Percentiles rank a stretch among this genome's conserved stretches.
These are phyloP conservation scores for Sporothrix globosa DNA, from an alignment of 2,329 filamentous ascomycete genomes.

Conservation along the genomic window DNA sequence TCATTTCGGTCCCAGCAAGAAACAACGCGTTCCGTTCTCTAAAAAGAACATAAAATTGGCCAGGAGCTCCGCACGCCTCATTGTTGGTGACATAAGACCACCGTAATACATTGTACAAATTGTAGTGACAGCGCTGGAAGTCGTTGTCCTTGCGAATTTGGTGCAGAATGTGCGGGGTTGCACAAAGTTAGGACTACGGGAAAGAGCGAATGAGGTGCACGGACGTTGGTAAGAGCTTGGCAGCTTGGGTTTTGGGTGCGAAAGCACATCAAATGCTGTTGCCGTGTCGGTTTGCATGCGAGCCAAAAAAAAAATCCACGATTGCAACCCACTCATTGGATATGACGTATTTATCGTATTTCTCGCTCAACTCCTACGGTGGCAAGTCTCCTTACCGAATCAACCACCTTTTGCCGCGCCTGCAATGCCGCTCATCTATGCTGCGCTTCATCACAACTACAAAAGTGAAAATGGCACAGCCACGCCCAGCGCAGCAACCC, in stretches of 20 bases:
- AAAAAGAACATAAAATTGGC: not conserved
- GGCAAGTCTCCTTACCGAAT: not conserved
- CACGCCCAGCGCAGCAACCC: constrained; percentile 1
- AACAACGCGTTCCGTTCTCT: not conserved
- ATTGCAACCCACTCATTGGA: not conserved
- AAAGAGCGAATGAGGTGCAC: constrained; percentile 10
- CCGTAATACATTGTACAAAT: not conserved
- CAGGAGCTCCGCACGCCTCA: not conserved
- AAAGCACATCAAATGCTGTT: not conserved
- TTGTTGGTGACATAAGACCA: not conserved
- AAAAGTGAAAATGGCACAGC: constrained; percentile 18
- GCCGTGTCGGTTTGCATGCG: not conserved
- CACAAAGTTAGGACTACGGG: not conserved
- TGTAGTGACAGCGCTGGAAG: not conserved
- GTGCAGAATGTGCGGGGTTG: constrained; percentile 22
- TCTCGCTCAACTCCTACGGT: too few species aligned
- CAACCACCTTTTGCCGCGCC: not conserved
- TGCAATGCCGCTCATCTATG: not conserved
- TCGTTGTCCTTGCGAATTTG: not conserved
- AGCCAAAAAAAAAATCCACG: not conserved
- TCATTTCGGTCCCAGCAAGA: not conserved
- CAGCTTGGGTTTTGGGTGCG: not conserved
- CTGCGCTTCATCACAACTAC: not conserved
- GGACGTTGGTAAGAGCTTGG: not conserved
- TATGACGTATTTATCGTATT: constrained; percentile 24